These are phyloP conservation scores for Wickerhamiella spandovensis DNA, from an alignment of 805 yeast species.

Conservation along the genomic window DNA sequence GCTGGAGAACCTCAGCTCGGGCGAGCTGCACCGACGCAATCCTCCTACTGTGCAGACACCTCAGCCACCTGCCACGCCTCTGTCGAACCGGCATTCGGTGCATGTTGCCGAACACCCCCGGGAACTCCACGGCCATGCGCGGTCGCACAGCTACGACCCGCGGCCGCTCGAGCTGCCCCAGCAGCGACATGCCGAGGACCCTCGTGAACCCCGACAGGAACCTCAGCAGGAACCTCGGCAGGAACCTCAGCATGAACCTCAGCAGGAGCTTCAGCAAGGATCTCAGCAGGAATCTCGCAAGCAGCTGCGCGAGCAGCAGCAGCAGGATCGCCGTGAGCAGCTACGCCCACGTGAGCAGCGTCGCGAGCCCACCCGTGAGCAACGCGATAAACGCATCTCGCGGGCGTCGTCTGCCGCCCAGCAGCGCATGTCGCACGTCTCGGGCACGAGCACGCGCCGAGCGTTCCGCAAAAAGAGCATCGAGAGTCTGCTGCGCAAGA, in stretches of 20 bases:
- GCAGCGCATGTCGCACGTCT: neutral
- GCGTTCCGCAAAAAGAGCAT: slow-evolving; percentile 16
- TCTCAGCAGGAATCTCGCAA: no score
- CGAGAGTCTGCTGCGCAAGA: slow-evolving; percentile 16
- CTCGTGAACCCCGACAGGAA: no score
- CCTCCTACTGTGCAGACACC: neutral
- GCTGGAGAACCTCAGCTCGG: neutral
- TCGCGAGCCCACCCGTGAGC: neutral
- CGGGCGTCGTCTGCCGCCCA: neutral
- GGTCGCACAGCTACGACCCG: neutral
- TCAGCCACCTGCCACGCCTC: neutral
- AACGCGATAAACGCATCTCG: no score
- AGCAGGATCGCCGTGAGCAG: neutral
- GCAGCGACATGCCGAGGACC: no score
- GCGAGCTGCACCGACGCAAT: neutral
- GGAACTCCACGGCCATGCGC: neutral
- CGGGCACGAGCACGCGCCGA: slow-evolving; percentile 3
- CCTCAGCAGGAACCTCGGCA: no score
- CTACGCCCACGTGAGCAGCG: neutral
- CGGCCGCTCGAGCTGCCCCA: no score
- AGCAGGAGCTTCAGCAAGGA: no score
- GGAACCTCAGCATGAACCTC: no score
- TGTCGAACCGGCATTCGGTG: neutral
- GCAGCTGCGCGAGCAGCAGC: neutral
- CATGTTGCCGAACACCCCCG: neutral